A percentile compares a stretch with the other conserved stretches of the same genome.
Evolutionary conservation across 176 grass and related monocot species (phyloP).

Genomic region (Lolium rigidum): DNA sequence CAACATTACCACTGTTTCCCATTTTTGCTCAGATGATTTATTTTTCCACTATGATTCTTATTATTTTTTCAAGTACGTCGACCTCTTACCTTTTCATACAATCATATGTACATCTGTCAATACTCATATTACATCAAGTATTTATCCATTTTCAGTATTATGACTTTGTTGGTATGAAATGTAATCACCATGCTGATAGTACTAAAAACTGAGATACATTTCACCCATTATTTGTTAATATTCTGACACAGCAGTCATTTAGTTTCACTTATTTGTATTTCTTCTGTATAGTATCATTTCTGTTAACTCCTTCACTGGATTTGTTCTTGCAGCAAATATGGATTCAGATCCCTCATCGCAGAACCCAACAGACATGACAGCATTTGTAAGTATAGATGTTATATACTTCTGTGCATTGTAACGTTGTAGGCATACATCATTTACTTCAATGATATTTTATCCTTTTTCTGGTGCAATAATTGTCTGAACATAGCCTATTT

Average conservation of each 20-base stretch:
- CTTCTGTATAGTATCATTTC: background rate
- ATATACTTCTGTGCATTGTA: slow-evolving; percentile 3
- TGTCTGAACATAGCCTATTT: background rate
- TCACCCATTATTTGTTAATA: slow-evolving; percentile 11
- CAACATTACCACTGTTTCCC: background rate
- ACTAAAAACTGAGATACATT: background rate
- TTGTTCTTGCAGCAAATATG: slow-evolving; percentile 56
- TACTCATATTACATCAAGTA: background rate
- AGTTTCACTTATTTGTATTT: slow-evolving; percentile 31
- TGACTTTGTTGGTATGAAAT: slow-evolving; percentile 22
- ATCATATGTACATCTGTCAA: background rate
- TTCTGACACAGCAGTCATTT: background rate
- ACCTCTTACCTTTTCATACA: slow-evolving; percentile 6
- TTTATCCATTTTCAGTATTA: slow-evolving; percentile 12
- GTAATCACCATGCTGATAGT: background rate
- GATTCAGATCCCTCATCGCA: slow-evolving; percentile 77
- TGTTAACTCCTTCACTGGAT: slow-evolving; percentile 14
- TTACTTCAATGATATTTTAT: slow-evolving; percentile 9
- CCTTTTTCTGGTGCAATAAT: background rate
- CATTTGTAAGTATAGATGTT: slow-evolving; percentile 72
- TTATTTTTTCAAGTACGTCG: background rate
- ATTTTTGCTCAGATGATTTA: slow-evolving; percentile 24
- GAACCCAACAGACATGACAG: slow-evolving; percentile 89
- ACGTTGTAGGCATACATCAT: slow-evolving; percentile 13
- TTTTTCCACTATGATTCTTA: background rate